Evolutionary conservation across 805 yeast species (phyloP).

Genomic region (Candida taoyuanica): DNA sequence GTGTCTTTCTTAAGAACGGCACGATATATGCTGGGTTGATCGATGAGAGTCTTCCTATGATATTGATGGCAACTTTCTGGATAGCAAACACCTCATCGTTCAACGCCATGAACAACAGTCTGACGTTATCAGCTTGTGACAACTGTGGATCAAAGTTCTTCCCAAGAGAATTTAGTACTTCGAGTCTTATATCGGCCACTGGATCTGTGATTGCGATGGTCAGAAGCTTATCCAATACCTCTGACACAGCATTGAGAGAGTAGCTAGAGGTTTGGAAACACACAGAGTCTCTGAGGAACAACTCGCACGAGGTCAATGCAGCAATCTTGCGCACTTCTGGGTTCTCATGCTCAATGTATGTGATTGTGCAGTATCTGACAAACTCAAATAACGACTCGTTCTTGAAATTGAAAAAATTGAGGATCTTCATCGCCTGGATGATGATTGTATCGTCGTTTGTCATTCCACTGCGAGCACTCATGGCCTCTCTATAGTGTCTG

Average conservation of each 20-base stretch:
- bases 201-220: conserved; percentile 88
- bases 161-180: conserved; percentile 69
- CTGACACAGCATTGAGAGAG: conserved; percentile 77
- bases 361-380: conserved; percentile 78
- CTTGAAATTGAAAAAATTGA: conserved; percentile 69
- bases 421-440: conserved; percentile 73
- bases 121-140: conserved; percentile 89
- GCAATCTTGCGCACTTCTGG: conserved; percentile 80
- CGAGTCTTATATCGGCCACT: conserved; percentile 75
- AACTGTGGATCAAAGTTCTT: conserved; percentile 83
- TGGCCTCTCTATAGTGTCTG: conserved; percentile 67
- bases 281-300: conserved; percentile 77
- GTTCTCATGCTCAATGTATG: conserved; percentile 76
- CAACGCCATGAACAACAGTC: conserved; percentile 78
- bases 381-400: conserved; percentile 80
- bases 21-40: conserved; percentile 95
- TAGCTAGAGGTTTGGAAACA: conserved; percentile 76
- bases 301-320: conserved; percentile 73
- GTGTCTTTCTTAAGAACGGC: conserved; percentile 82
- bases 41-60: conserved; percentile 78
- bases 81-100: conserved; percentile 88
- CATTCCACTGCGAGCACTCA: conserved; percentile 67
- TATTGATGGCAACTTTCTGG: conserved; percentile 68
- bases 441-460: conserved; percentile 46
- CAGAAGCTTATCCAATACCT: conserved; percentile 74